These are phyloP conservation scores for Xylaria scruposa DNA, from an alignment of 495 filamentous ascomycete species.

Conservation along the genomic window DNA sequence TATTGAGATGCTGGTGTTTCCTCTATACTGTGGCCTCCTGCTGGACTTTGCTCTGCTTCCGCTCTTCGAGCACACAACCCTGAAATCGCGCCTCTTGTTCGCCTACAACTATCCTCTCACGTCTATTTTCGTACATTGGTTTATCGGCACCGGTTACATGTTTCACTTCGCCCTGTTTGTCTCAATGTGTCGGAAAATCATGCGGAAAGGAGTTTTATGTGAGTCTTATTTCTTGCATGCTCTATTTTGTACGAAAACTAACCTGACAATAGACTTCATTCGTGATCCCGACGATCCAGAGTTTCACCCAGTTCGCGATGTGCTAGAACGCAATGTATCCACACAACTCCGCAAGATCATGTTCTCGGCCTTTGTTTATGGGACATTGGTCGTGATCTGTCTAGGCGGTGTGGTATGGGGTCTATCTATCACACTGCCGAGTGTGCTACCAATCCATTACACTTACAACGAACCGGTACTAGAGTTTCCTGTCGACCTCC, in stretches of 20 bases:
- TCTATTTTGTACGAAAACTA: conserved; percentile 32
- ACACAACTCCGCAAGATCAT: conserved; percentile 96
- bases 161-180: conserved; percentile 99
- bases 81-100: conserved; percentile 77
- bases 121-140: conserved; percentile 97
- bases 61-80: conserved; percentile 78
- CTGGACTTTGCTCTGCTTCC: conserved; percentile 89
- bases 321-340: conserved; percentile 89
- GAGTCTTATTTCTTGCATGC: conserved; percentile 41
- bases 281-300: conserved; percentile 98
- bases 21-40: conserved; percentile 90
- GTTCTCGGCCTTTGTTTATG: conserved; percentile 95
- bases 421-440: conserved; percentile 67
- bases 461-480: conserved; percentile 87
- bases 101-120: conserved; percentile 78
- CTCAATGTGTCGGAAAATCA: conserved; percentile 97
- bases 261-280: conserved; percentile 77
- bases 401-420: conserved; percentile 96
- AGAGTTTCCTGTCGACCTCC: conserved; percentile 91
- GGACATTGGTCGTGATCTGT: conserved; percentile 88
- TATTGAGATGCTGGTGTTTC: conserved; percentile 98
- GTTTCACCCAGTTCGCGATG: conserved; percentile 96
- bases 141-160: conserved; percentile 99
- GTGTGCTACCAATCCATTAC: conserved; percentile 89
- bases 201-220: conserved; percentile 92